Conservation (phyloP, 2,329 filamentous ascomycete genomes). For the Podosphaera fusca region DNA sequence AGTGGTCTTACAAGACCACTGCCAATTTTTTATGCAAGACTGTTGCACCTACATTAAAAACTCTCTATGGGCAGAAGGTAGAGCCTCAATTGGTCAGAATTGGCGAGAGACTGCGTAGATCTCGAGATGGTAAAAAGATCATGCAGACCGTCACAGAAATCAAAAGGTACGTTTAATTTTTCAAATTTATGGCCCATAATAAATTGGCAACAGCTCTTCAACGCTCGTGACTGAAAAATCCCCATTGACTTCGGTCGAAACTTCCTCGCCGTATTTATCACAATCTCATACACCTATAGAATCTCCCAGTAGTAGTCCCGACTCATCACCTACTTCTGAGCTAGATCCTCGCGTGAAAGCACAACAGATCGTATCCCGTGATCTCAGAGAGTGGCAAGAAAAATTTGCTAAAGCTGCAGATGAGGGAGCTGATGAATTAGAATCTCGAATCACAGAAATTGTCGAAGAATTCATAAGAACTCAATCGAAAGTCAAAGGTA, state of each 20-base stretch:
- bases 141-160: slow-evolving; percentile 32
- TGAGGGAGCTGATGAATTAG: slow-evolving; percentile 51
- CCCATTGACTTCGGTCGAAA: slow-evolving; percentile 10
- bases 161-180: slow-evolving; percentile 19
- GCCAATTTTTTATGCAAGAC: slow-evolving; percentile 50
- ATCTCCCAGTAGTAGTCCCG: slow-evolving; percentile 10
- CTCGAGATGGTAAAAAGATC: slow-evolving; percentile 37
- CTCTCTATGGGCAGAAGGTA: slow-evolving; percentile 74
- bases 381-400: slow-evolving; percentile 66
- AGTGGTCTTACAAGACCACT: slow-evolving; percentile 46
- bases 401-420: slow-evolving; percentile 73
- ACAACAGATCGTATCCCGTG: slow-evolving; percentile 47
- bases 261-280: slow-evolving; percentile 7
- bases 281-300: background rate
- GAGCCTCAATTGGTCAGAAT: slow-evolving; percentile 89
- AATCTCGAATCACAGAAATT: slow-evolving; percentile 42
- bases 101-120: slow-evolving; percentile 63
- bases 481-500: slow-evolving; percentile 42
- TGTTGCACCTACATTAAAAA: slow-evolving; percentile 59
- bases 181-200: background rate
- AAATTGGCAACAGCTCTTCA: slow-evolving; percentile 7
- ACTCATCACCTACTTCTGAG: slow-evolving; percentile 18
- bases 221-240: slow-evolving; percentile 12
- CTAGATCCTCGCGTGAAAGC: slow-evolving; percentile 31
- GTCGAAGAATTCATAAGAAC: slow-evolving; percentile 43